These are phyloP conservation scores for Orbilia javanica DNA, from an alignment of 2,329 filamentous ascomycete species.

Conservation along the genomic window DNA sequence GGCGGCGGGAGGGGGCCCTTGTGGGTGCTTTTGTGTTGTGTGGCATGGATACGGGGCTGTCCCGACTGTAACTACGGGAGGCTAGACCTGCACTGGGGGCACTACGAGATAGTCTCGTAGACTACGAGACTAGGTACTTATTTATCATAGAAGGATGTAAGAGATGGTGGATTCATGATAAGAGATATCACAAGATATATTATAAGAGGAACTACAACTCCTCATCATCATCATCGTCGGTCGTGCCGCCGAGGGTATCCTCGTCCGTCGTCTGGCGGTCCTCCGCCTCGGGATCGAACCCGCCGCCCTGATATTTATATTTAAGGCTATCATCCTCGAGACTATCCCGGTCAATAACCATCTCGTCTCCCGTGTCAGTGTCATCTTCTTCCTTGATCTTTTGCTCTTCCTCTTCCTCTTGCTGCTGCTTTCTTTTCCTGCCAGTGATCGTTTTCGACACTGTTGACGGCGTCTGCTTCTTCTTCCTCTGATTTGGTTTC, in stretches of 20 bases:
- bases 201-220: not conserved
- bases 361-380: constrained; percentile 1
- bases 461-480: not conserved
- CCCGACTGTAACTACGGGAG: too few species aligned
- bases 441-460: constrained; percentile 14
- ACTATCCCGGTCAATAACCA: not conserved
- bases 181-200: not conserved
- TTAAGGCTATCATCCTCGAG: not conserved
- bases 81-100: too few species aligned
- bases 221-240: constrained; percentile 40
- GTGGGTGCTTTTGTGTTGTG: not conserved
- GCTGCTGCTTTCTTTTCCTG: constrained; percentile 41
- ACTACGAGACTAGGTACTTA: too few species aligned
- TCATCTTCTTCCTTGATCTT: not conserved
- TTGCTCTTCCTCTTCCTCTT: constrained; percentile 11
- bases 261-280: constrained; percentile 48
- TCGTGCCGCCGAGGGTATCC: constrained; percentile 25
- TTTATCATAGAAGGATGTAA: too few species aligned
- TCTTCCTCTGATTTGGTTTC: not conserved
- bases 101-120: too few species aligned
- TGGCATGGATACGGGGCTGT: too few species aligned
- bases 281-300: constrained; percentile 21
- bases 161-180: not conserved
- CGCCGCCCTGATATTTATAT: not conserved
- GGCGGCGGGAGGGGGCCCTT: not conserved